Base-by-base conservation (phyloP, 1,284 basidiomycete species). In the Phylloboletellus chloephorus region DNA sequence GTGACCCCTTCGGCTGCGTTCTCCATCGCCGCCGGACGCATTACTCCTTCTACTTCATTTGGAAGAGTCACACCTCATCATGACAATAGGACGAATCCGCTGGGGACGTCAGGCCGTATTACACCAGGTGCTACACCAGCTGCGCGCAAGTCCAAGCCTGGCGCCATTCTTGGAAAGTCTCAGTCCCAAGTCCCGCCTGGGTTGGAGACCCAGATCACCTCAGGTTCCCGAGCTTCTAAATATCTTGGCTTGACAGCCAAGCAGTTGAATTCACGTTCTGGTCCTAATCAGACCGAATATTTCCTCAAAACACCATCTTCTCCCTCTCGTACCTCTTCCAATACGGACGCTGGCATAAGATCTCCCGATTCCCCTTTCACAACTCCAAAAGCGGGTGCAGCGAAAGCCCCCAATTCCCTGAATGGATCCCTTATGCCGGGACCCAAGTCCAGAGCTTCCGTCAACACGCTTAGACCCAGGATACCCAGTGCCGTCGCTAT, bases 231-330 rank as follows among this genome's bases (percentile, higher is more conserved):
- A 37, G 90, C 90, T 6, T 85, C 85, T 41, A 87, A 85, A 58
- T 91, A 89, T 55, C 68, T 82, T 21, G 79, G 81, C 11, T 79
- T 90, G 74, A 91, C 87, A 0, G 88, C 88, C 3, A 82, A 85
- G 55, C 84, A 91, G 54, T 69, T 91, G 31, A 76, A 69, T 53
- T 71, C 72, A 32, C 69, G 71, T 44, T 60, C 67, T 39, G 43
- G 43, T 11, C 42, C 53, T 17, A 33, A 34, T 37, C 46, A 41
- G 34, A 53, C 39, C 36, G 64, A 54, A 46, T 52, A 42, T 48
- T 39, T 43, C 46, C 49, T 58, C 32, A 54, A 48, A 48, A 36
- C 50, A 13, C 44, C 50, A 9, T 51, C 54, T 28, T 60, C 58
- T 20, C 54, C 55, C 8, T 51, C 67, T 24, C 65, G 68, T 11